Conservation (phyloP, 352 stramenopile genomes). For the Phytophthora chlamydospora region DNA sequence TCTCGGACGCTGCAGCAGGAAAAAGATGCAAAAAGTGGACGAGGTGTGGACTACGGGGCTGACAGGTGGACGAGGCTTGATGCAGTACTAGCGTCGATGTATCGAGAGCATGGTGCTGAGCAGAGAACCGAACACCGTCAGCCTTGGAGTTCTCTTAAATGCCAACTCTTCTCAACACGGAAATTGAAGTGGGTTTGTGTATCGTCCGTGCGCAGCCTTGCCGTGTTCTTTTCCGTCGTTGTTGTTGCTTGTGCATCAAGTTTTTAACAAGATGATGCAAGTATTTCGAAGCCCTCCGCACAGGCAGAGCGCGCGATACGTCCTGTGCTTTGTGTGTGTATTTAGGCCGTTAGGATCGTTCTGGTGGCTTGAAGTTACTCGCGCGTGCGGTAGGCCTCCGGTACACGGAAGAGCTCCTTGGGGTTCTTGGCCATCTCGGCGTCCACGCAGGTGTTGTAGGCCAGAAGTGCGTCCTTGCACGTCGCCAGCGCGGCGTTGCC, state of each 20-base stretch:
- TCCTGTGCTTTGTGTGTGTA: slow-evolving; percentile 8
- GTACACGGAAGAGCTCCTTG: slow-evolving; percentile 83
- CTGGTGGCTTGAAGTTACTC: slow-evolving; percentile 30
- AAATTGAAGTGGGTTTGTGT: slow-evolving; percentile 40
- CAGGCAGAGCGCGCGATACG: not conserved
- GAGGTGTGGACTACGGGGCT: not conserved
- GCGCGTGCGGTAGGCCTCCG: slow-evolving; percentile 78
- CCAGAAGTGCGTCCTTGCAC: slow-evolving; percentile 60
- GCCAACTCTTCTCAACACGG: slow-evolving; percentile 37
- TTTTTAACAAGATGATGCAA: slow-evolving; percentile 37
- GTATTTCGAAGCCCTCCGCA: slow-evolving; percentile 25
- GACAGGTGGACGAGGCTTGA: not conserved
- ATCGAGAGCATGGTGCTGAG: slow-evolving; percentile 3
- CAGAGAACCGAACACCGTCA: slow-evolving; percentile 1
- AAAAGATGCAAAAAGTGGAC: slow-evolving; percentile 23
- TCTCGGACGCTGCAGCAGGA: slow-evolving; percentile 14
- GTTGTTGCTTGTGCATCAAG: slow-evolving; percentile 19
- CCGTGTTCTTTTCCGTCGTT: slow-evolving; percentile 2
- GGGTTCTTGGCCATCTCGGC: slow-evolving; percentile 52
- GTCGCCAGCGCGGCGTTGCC: slow-evolving; percentile 66
- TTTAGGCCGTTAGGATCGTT: slow-evolving; percentile 8
- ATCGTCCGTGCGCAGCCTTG: slow-evolving; percentile 5
- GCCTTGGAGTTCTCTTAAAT: slow-evolving; percentile 27
- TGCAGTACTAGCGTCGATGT: slow-evolving; percentile 7
- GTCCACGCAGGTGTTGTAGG: slow-evolving; percentile 84